Conservation (phyloP, 164 flowering plant genomes). For the Aristolochia fimbriata region DNA sequence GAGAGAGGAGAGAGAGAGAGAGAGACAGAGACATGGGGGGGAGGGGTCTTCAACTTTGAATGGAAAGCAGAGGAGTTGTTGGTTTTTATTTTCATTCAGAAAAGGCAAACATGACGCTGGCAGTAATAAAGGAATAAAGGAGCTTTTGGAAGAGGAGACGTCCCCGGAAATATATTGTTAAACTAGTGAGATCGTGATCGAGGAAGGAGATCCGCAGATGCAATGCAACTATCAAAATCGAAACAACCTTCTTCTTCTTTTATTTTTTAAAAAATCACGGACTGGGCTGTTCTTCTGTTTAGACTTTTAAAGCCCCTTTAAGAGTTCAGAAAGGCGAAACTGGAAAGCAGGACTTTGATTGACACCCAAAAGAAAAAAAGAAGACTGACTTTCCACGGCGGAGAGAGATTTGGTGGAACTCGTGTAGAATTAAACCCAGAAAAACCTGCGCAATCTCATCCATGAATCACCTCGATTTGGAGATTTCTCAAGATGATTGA, state of each 20-base stretch:
- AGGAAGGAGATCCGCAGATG: neutral
- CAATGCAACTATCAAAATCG: neutral
- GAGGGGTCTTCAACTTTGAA: neutral
- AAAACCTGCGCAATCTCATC: neutral
- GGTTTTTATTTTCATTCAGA: constrained; percentile 2
- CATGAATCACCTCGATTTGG: neutral
- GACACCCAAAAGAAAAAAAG: neutral
- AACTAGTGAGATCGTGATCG: neutral
- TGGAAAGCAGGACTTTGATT: neutral
- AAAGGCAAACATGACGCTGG: neutral
- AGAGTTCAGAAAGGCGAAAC: neutral
- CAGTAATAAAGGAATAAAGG: neutral
- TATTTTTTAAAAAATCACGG: neutral
- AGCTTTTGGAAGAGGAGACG: neutral
- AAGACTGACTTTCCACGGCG: neutral
- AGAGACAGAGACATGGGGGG: neutral
- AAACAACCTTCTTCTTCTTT: neutral
- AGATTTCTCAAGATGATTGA: too few relatives aligned
- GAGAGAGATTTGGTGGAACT: neutral
- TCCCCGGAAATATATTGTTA: neutral
- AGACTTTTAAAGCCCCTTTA: too few relatives aligned
- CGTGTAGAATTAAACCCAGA: neutral
- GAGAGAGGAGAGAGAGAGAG: neutral
- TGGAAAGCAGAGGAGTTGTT: constrained; percentile 1
- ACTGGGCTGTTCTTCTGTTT: too few relatives aligned